Evolutionary conservation across 108 stramenopile species (phyloP), one percentile per base, ranked within the genome.

Genomic region (Skeletonema potamos): DNA sequence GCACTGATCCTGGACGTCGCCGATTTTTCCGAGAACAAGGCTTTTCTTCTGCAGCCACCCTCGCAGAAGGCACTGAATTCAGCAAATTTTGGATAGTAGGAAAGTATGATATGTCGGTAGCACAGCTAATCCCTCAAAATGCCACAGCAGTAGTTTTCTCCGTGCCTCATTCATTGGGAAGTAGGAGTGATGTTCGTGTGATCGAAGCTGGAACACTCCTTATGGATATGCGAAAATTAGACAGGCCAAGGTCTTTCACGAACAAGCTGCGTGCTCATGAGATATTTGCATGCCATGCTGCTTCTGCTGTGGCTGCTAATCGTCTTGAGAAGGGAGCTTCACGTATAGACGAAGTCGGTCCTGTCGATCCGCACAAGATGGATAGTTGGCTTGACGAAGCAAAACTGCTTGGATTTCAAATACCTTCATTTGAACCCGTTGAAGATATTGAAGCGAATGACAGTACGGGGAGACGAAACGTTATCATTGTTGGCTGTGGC

Each of bases 221-320:
- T 55, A 82, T 85, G 66, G 84, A 85, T 70, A 13, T 82, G 17
- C 15, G 37, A 9, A 44, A 33, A 30, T 54, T 85, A 43, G 84
- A 85, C 57, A 75, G 81, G 48, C 84, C 84, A 27, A 72, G 84
- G 15, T 24, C 51, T 8, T 85, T 85, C 44, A 66, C 77, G 22
- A 85, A 85, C 67, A 85, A 85, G 71, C 76, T 85, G 34, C 68
- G 59, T 41, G 84, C 11, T 11, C 56, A 85, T n/a, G 84, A 85
- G 57, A 82, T 85, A 20, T 85, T 85, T 74, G 84, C 84, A 22
- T 85, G 84, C 30, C 84, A 85, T 48, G 81, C 84, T 27, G 84
- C 84, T n/a, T 69, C 81, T 34, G 55, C 51, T 27, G 84, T 85
- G 3, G 84, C 84, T 17, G 77, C 69, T 9, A 46, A 77, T 64